Conservation (phyloP, 75 land plant genomes). For the Cupressus sempervirens region DNA sequence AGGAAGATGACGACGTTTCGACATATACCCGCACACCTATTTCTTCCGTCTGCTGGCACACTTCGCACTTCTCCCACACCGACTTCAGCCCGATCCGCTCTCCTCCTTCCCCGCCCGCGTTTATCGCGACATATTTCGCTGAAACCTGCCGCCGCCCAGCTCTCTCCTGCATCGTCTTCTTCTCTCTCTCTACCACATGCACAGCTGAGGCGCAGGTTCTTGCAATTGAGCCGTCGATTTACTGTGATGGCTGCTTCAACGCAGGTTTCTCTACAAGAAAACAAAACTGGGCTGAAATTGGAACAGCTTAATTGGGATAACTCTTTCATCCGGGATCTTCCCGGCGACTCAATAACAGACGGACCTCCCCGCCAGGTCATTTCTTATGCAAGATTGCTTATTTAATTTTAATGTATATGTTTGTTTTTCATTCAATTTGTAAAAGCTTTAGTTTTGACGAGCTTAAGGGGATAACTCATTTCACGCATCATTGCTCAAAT, state of each 20-base stretch:
- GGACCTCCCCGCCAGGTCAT: slow-evolving; percentile 73
- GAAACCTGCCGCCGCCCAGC: not conserved
- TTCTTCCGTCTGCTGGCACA: not conserved
- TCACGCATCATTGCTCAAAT: not conserved
- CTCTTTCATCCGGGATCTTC: slow-evolving; percentile 87
- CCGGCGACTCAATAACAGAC: slow-evolving; percentile 70
- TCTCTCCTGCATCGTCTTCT: not conserved
- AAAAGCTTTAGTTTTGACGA: not conserved
- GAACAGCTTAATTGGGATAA: slow-evolving; percentile 96
- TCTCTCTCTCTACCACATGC: not conserved
- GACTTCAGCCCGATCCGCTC: not conserved
- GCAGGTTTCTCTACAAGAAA: not conserved
- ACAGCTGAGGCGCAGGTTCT: not conserved
- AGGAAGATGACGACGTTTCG: not conserved
- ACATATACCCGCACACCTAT: not conserved
- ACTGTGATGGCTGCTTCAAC: not conserved
- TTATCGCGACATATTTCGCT: not conserved
- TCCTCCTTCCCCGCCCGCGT: not conserved
- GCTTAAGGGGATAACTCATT: not conserved
- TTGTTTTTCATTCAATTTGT: not conserved
- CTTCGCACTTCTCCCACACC: not conserved
- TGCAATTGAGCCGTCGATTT: not conserved
- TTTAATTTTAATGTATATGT: not conserved
- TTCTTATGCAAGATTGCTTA: not conserved
- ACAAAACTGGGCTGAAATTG: slow-evolving; percentile 21